Evolutionary conservation across 1,284 basidiomycete genomes (phyloP).

Genomic region (Ustilago shanxiensis): DNA sequence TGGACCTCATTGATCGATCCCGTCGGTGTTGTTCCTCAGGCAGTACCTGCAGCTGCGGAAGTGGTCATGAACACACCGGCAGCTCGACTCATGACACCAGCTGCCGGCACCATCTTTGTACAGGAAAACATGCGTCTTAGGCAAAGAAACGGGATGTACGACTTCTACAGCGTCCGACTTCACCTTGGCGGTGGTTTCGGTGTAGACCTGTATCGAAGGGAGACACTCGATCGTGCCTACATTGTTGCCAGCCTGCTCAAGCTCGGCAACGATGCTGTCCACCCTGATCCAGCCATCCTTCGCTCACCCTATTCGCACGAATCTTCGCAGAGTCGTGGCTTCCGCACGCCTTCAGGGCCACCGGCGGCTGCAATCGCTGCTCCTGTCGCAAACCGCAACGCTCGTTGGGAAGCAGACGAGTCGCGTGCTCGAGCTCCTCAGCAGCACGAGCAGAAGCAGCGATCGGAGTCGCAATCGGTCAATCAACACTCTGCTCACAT

Average conservation of each 20-base stretch:
- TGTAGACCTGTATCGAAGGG: constrained; percentile 54
- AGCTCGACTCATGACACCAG: constrained; percentile 50
- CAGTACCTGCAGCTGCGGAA: constrained; percentile 43
- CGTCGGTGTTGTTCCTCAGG: constrained; percentile 48
- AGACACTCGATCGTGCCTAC: constrained; percentile 58
- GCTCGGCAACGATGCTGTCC: constrained; percentile 56
- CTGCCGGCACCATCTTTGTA: constrained; percentile 58
- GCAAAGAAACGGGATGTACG: constrained; percentile 52
- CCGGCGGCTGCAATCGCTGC: constrained; percentile 1
- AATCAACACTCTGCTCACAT: constrained; percentile 16
- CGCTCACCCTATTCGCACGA: constrained; percentile 45
- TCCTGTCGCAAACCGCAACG: constrained; percentile 3
- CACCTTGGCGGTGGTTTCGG: constrained; percentile 61
- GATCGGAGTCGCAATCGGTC: constrained; percentile 19
- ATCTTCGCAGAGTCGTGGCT: constrained; percentile 16
- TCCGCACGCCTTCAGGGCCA: constrained; percentile 32
- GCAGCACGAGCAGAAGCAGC: constrained; percentile 8
- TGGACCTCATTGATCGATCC: constrained; percentile 55
- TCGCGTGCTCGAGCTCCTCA: constrained; percentile 3
- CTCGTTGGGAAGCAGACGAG: constrained; percentile 11
- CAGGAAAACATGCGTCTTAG: constrained; percentile 58
- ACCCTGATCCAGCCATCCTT: constrained; percentile 45
- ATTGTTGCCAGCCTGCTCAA: constrained; percentile 59
- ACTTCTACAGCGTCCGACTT: constrained; percentile 56
- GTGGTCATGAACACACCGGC: constrained; percentile 44